Evolutionary conservation across 2,329 filamentous ascomycete genomes (phyloP), one percentile per base, ranked within the genome.

Genomic region (Alternaria infectoria): DNA sequence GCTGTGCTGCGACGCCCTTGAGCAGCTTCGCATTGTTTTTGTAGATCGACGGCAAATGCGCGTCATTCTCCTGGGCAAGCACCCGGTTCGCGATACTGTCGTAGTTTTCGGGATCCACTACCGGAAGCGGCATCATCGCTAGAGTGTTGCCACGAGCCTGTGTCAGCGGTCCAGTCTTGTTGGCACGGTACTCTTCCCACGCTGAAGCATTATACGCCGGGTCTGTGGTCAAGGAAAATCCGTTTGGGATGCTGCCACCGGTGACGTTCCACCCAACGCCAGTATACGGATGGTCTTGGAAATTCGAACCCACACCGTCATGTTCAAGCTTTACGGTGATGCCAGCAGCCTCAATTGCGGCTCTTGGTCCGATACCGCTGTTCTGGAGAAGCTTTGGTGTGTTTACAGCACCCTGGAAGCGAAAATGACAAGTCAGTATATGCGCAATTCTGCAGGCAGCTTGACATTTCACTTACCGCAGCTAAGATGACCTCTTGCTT

Each of bases 401-500:
- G 86, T 88, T 70, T 85, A 83, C 26, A 86, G 74, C 79, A 25
- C 82, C 85, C 46, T 49, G 25, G 9, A 49, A 49, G 15, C 25
- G 10, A 12, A 1, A 40, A 49, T 19, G 12, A 2, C 25, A 49
- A 49, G 25, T 49, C n/a, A 28, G 46, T 19, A 12, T 28, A 13
- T 19, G 45, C 11, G n/a, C 45, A 47, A n/a, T 4, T 21, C 10
- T 25, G 13, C n/a, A 49, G 6, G 19, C 9, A 25, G 26, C 19
- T 17, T 49, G 25, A 26, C 17, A 2, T 2, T 19, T 1, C 4
- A 49, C 46, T 17, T 49, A 28, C 46, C 2, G 89, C 89, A 1
- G 87, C 87, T 1, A 91, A 73, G 17, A 91, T 82, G 6, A 90
- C 83, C 68, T 91, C 89, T 30, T 74, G 72, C 45, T 66, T 74